Evolutionary conservation across 2,329 filamentous ascomycete species (phyloP), one percentile per base, ranked within the genome.

Genomic region (Penicillium expansum): DNA sequence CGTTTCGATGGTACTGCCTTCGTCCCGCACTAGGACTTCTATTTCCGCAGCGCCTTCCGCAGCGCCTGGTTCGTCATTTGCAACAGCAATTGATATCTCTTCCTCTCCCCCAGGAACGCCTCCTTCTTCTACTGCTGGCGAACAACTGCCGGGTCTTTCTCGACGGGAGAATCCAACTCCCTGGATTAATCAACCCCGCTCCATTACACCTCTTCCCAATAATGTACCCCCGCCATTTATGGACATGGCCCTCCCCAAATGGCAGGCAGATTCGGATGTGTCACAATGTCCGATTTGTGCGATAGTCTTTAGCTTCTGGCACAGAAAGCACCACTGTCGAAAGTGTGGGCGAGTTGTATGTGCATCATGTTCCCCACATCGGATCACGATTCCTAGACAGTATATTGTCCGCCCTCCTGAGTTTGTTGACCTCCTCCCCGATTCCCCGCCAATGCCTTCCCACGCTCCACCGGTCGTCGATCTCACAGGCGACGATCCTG

Each of bases 331-430:
- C 76, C 93, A 97, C 71, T 97, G 93, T 81, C 85, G 92, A 83
- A 97, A 96, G 83, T 97, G 93, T 71, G 93, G 93, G 44, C 82
- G 92, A 59, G 92, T 97, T 9, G 93, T 97, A 24, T 97, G 93
- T 74, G 86, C 87, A 56, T 82, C 86, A 20, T 97, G 93, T 77
- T 97, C 93, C 3, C 93, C 93, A 4, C 93, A 97, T 74, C 86
- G 92, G 59, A 97, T 97, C 70, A 96, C 90, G 4, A 97, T 97
- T 61, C 93, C 93, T 1, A 85, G 92, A 62, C 90, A 94, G 70
- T 97, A 91, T 72, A 96, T 97, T 62, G 92, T 97, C 27, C 88
- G 88, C 47, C 89, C 90, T 3, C 88, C 89, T 1, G 78, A 82
- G 57, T 67, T 75, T 41, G 27, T 41, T 20, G 52, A 38, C 58